Percentiles rank a stretch among this genome's conserved stretches.
Evolutionary conservation across 2,329 filamentous ascomycete genomes (phyloP).

Genomic region (Cercospora sp.): DNA sequence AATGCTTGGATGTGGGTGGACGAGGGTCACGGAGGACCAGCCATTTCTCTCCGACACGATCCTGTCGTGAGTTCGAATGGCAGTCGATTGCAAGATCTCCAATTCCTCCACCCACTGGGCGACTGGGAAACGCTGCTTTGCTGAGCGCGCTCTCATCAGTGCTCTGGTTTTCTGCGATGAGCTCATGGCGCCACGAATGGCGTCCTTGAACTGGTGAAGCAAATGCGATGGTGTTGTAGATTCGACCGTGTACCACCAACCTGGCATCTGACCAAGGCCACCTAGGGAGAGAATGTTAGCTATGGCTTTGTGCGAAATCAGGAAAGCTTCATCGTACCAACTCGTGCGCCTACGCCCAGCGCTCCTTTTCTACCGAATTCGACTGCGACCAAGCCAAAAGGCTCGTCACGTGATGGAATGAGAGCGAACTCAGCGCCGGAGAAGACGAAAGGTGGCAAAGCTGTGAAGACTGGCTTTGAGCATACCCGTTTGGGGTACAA

Average conservation of each 20-base stretch:
- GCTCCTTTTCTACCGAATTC: conserved; percentile 68
- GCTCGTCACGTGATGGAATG: conserved; percentile 67
- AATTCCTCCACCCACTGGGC: conserved; percentile 65
- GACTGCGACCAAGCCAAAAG: conserved; percentile 66
- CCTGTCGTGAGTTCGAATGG: conserved; percentile 57
- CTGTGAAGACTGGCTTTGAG: conserved; percentile 65
- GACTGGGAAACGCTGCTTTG: conserved; percentile 65
- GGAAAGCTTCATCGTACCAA: conserved; percentile 46
- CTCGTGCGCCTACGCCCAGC: conserved; percentile 63
- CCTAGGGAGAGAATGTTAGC: not conserved
- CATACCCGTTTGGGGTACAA: conserved; percentile 63
- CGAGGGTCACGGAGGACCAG: conserved; percentile 20
- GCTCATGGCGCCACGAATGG: conserved; percentile 59
- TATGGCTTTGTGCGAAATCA: not conserved
- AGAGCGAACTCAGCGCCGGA: conserved; percentile 66
- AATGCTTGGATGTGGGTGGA: conserved; percentile 20
- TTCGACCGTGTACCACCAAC: conserved; percentile 68
- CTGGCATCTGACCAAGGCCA: conserved; percentile 67
- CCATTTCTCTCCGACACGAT: conserved; percentile 29
- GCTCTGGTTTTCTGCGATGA: conserved; percentile 57
- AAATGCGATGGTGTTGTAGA: conserved; percentile 63
- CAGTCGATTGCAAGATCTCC: conserved; percentile 59
- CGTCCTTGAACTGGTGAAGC: conserved; percentile 62
- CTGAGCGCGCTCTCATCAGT: conserved; percentile 64
- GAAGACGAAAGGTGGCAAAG: conserved; percentile 64